These are phyloP conservation scores for Diddensiella transvaalensis DNA, from an alignment of 805 yeast genomes.

Conservation along the genomic window DNA sequence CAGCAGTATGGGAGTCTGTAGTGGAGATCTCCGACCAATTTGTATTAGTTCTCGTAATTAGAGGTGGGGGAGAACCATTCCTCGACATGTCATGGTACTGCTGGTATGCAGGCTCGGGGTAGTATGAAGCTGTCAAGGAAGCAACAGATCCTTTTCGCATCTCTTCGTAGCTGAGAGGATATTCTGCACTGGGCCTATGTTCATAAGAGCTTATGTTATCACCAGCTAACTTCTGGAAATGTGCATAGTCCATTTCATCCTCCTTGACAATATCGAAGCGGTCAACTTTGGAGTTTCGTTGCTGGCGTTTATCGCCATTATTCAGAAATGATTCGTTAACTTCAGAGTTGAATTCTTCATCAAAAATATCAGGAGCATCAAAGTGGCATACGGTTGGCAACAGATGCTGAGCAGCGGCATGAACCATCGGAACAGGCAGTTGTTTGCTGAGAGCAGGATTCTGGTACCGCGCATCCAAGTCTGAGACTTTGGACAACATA, in stretches of 20 bases:
- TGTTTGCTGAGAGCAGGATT: conserved; percentile 22
- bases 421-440: conserved; percentile 25
- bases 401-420: conserved; percentile 18
- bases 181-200: neutral
- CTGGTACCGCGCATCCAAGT: conserved; percentile 20
- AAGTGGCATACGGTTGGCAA: conserved; percentile 17
- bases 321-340: neutral
- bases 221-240: neutral
- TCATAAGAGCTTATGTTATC: neutral
- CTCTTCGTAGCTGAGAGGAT: neutral
- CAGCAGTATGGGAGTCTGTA: neutral
- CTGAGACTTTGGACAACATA: conserved; percentile 3
- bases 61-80: neutral
- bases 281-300: neutral
- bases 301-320: neutral
- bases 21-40: neutral
- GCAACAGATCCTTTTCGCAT: neutral
- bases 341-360: neutral
- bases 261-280: conserved; percentile 3
- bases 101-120: neutral
- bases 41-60: neutral
- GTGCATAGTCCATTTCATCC: conserved; percentile 1
- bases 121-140: neutral
- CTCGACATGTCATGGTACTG: neutral
- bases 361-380: neutral